Evolutionary conservation across 1,139 yeast genomes (phyloP).

Genomic region (Diutina neorugosa): DNA sequence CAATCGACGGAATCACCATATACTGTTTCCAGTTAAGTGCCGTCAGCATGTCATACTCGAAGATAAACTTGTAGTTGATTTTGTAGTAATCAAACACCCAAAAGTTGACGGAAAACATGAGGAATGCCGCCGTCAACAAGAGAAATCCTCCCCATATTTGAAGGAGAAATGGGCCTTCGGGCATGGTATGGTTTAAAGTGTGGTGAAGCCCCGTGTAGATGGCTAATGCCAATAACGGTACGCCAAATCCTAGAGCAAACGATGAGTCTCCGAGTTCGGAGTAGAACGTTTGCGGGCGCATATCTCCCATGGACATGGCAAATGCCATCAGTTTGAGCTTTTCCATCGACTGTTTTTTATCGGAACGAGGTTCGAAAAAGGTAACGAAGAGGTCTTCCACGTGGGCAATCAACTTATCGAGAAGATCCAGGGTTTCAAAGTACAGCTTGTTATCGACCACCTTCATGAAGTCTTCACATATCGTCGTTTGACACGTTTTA

Average conservation of each 20-base stretch:
- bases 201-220: slow-evolving; percentile 36
- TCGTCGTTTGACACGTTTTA: slow-evolving; percentile 44
- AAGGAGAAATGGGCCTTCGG: slow-evolving; percentile 47
- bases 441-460: slow-evolving; percentile 40
- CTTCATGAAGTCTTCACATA: slow-evolving; percentile 45
- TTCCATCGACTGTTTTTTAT: slow-evolving; percentile 64
- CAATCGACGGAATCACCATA: slow-evolving; percentile 48
- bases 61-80: slow-evolving; percentile 83
- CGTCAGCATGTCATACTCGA: slow-evolving; percentile 69
- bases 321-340: slow-evolving; percentile 44
- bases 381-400: slow-evolving; percentile 59
- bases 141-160: slow-evolving; percentile 94
- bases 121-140: slow-evolving; percentile 42
- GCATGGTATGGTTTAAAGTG: slow-evolving; percentile 24
- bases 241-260: slow-evolving; percentile 51
- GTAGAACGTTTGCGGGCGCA: slow-evolving; percentile 23
- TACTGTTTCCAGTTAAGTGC: slow-evolving; percentile 60
- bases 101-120: slow-evolving; percentile 60
- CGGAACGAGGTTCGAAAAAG: slow-evolving; percentile 50
- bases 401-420: slow-evolving; percentile 48
- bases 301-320: slow-evolving; percentile 22
- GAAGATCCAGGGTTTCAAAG: slow-evolving; percentile 52
- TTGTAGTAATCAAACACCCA: slow-evolving; percentile 61
- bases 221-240: slow-evolving; percentile 49
- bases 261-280: slow-evolving; percentile 47